Conservation (phyloP, 2,329 filamentous ascomycete genomes). For the Diaporthe amygdali region DNA sequence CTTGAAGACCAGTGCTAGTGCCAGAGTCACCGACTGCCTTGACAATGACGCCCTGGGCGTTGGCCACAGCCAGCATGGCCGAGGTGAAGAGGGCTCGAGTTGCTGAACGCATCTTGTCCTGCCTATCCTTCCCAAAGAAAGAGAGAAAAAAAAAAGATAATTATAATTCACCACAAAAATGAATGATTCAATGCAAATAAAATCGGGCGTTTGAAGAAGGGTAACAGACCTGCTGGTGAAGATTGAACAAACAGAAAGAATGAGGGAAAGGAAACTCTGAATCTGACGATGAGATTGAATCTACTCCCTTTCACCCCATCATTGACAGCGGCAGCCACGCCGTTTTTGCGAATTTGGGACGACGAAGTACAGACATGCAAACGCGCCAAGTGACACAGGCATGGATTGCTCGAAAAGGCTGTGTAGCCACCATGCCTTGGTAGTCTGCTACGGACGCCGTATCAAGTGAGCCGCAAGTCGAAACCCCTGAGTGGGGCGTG, state of each 20-base stretch:
- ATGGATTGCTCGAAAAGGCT: neutral
- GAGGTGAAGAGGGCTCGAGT: conserved; percentile 16
- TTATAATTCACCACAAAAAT: neutral
- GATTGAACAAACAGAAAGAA: neutral
- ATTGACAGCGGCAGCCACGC: conserved; percentile 5
- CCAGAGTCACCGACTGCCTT: conserved; percentile 22
- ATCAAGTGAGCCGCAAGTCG: conserved; percentile 22
- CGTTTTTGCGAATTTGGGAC: conserved; percentile 2
- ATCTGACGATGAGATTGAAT: neutral
- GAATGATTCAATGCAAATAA: neutral
- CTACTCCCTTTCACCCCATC: neutral
- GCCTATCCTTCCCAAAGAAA: neutral
- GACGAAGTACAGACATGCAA: neutral
- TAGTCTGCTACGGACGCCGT: conserved; percentile 20
- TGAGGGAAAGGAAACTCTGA: neutral
- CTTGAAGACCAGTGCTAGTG: conserved; percentile 19
- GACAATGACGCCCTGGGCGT: conserved; percentile 21
- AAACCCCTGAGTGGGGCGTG: conserved; percentile 20
- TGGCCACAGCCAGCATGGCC: conserved; percentile 25
- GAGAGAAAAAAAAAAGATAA: neutral
- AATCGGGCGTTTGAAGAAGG: neutral
- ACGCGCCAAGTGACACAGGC: neutral
- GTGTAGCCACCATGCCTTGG: conserved; percentile 3
- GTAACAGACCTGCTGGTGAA: conserved; percentile 24
- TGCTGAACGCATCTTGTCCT: conserved; percentile 20